A percentile compares a stretch with the other conserved stretches of the same genome.
Conservation (phyloP, 2,329 filamentous ascomycete genomes). For the Cordyceps farinosa region DNA sequence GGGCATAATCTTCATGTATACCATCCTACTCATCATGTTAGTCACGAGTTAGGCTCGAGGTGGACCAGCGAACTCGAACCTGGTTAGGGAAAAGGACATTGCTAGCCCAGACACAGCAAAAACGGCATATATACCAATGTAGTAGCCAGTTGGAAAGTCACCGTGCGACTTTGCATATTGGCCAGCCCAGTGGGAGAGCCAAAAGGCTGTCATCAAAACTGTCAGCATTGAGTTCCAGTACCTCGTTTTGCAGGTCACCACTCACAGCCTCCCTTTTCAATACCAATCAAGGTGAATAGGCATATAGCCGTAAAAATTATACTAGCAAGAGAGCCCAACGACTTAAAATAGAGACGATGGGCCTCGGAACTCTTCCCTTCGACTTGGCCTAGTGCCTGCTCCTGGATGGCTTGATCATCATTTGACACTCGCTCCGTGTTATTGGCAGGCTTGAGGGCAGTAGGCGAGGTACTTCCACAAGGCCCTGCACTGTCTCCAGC, state of each 20-base stretch:
- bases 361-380: not conserved
- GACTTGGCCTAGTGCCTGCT: not conserved
- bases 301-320: not conserved
- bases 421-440: not conserved
- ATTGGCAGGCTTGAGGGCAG: not conserved
- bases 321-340: not conserved
- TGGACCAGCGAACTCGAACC: not conserved
- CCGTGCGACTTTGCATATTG: not conserved
- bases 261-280: not conserved
- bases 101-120: not conserved
- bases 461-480: not conserved
- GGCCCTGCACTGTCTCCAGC: not conserved
- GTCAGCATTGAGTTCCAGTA: not conserved
- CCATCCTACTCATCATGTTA: not conserved
- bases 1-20: not conserved
- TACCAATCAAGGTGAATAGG: not conserved
- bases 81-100: not conserved
- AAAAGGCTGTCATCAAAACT: not conserved
- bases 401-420: not conserved
- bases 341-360: not conserved
- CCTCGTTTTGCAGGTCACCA: not conserved
- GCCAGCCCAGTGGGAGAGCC: constrained; percentile 2
- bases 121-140: not conserved
- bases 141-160: not conserved
- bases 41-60: not conserved